phyloP scores from a whole-genome alignment of 1,284 basidiomycete species.

The Marasmius oreades region DNA sequence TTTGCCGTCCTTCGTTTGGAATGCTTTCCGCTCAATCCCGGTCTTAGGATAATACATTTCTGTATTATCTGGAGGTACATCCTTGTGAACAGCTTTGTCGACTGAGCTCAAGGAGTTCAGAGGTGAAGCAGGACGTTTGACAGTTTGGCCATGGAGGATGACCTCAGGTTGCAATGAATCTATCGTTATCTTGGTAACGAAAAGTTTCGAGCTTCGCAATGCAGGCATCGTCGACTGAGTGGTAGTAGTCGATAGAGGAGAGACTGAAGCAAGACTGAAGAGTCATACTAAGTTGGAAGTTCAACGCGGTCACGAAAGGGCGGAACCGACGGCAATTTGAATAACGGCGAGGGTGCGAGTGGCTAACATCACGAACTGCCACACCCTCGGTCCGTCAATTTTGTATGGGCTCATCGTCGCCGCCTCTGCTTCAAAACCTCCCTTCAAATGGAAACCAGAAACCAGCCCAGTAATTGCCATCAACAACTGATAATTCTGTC shows the following conservation, averaged over 20 bases:
- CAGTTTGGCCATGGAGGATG: not conserved
- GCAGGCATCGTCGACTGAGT: not conserved
- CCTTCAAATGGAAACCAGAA: no score
- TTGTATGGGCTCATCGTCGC: no score
- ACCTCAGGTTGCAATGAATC: not conserved
- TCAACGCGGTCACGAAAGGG: no score
- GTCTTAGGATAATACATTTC: conserved; percentile 23
- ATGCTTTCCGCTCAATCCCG: conserved; percentile 15
- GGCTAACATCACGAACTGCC: not conserved
- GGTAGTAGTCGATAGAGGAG: not conserved
- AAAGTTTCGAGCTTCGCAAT: not conserved
- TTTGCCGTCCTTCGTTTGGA: conserved; percentile 23
- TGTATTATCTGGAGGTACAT: not conserved
- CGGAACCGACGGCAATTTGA: not conserved
- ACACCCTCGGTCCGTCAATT: no score
- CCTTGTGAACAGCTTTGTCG: not conserved
- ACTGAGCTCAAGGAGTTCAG: not conserved
- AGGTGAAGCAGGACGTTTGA: not conserved
- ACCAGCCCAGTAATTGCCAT: no score
- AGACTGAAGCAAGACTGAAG: no score
- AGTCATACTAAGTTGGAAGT: no score
- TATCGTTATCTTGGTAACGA: not conserved
- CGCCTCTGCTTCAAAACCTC: not conserved
- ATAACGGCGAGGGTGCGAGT: not conserved
- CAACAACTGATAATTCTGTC: no score